These are phyloP conservation scores for Bryopsis sp. DNA, from an alignment of 139 green algal species.

Conservation along the genomic window DNA sequence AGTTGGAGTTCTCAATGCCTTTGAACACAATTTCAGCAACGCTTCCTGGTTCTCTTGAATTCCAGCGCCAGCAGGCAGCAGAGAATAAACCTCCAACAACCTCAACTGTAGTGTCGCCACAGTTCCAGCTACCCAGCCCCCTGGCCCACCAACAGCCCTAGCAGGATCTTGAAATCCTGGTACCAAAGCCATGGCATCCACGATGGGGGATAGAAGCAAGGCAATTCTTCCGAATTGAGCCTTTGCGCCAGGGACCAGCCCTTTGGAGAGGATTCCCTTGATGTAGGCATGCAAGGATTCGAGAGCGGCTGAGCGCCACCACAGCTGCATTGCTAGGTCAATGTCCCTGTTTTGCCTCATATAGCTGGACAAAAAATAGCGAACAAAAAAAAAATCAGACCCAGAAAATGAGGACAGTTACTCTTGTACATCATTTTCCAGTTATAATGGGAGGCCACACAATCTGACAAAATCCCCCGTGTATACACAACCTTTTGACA, in stretches of 20 bases:
- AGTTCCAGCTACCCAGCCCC: conserved; percentile 1
- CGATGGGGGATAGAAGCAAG: conserved; percentile 27
- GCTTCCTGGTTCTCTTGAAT: conserved; percentile 36
- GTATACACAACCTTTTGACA: no score
- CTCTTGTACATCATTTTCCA: no score
- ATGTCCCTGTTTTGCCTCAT: conserved; percentile 29
- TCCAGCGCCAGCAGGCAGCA: conserved; percentile 29
- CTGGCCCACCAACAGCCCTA: neutral
- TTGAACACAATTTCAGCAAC: conserved; percentile 49
- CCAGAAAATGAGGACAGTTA: no score
- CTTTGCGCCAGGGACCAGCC: neutral
- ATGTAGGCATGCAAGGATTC: conserved; percentile 51
- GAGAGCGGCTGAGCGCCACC: conserved; percentile 62
- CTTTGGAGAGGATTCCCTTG: conserved; percentile 21
- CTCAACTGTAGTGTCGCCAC: conserved; percentile 35
- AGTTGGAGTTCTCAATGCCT: neutral
- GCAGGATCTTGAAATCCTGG: conserved; percentile 22
- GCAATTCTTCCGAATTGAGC: conserved; percentile 22
- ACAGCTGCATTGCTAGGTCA: conserved; percentile 52
- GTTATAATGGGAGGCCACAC: no score
- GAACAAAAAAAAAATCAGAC: no score
- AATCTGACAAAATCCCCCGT: no score
- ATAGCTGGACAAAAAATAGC: no score
- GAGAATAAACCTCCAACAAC: conserved; percentile 58
- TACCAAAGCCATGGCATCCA: conserved; percentile 25